Evolutionary conservation across 2,329 filamentous ascomycete genomes (phyloP).

Genomic region (Fusarium pininemorale): DNA sequence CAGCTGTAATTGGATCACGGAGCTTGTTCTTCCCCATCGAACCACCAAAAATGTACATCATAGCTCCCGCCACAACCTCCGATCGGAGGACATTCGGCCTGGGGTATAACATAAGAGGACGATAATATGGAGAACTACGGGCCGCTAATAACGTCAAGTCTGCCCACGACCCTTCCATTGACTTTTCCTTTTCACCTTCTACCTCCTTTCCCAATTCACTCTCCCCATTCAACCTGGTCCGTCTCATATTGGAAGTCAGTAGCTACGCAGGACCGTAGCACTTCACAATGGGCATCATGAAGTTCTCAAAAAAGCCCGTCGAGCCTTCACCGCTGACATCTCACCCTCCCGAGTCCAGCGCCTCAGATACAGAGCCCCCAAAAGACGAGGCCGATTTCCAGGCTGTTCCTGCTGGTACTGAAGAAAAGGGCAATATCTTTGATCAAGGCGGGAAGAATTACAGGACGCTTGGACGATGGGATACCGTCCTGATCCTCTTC

Average conservation of each 20-base stretch:
- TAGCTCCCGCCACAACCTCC: constrained; percentile 31
- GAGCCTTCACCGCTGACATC: neutral
- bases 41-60: constrained; percentile 15
- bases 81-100: constrained; percentile 29
- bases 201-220: neutral
- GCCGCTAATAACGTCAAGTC: constrained; percentile 28
- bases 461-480: constrained; percentile 39
- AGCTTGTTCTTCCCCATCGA: constrained; percentile 4
- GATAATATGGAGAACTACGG: constrained; percentile 30
- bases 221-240: neutral
- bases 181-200: constrained; percentile 2
- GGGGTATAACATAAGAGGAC: constrained; percentile 27
- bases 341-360: constrained; percentile 4
- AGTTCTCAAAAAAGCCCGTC: constrained; percentile 16
- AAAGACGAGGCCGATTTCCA: constrained; percentile 31
- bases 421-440: constrained; percentile 38
- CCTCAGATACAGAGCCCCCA: constrained; percentile 24
- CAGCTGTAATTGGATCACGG: constrained; percentile 12
- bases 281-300: constrained; percentile 24
- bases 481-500: constrained; percentile 39
- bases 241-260: rapidly evolving
- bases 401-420: constrained; percentile 17
- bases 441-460: constrained; percentile 41
- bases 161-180: neutral
- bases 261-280: neutral